phyloP scores from a whole-genome alignment of 73 alveolate genomes.

The Durusdinium trenchii region DNA sequence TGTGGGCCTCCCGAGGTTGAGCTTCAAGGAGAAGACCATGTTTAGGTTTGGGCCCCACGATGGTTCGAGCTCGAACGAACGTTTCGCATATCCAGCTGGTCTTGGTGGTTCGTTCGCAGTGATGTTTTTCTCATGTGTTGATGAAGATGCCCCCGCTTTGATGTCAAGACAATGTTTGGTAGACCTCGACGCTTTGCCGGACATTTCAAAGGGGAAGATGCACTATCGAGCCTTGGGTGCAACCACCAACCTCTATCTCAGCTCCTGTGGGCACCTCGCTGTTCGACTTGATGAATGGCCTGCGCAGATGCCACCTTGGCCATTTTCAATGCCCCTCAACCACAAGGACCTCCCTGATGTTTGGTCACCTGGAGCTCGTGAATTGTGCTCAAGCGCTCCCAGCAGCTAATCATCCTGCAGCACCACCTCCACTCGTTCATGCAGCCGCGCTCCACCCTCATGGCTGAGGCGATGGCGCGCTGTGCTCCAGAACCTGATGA shows the following conservation, averaged over 20 bases:
- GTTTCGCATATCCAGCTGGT: neutral
- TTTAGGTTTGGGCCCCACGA: neutral
- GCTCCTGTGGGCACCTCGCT: neutral
- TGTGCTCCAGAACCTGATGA: neutral
- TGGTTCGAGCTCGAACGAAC: neutral
- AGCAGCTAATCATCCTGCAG: neutral
- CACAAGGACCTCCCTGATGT: neutral
- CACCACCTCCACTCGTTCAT: neutral
- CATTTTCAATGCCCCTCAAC: neutral
- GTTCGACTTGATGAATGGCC: constrained; percentile 10
- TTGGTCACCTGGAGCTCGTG: neutral
- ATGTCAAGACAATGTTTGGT: neutral
- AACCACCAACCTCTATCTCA: neutral
- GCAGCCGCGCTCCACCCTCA: neutral
- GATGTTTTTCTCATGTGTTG: neutral
- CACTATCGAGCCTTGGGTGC: neutral
- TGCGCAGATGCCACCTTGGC: neutral
- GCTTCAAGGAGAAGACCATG: neutral
- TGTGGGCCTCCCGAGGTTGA: neutral
- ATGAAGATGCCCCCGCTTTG: neutral
- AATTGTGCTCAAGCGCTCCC: neutral
- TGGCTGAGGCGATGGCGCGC: neutral
- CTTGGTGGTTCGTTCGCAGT: neutral
- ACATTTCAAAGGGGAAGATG: neutral
- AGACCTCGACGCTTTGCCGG: neutral